A percentile compares a stretch with the other conserved stretches of the same genome.
Evolutionary conservation across 108 stramenopile genomes (phyloP).

Genomic region (Cyclostephanos tholiformis): DNA sequence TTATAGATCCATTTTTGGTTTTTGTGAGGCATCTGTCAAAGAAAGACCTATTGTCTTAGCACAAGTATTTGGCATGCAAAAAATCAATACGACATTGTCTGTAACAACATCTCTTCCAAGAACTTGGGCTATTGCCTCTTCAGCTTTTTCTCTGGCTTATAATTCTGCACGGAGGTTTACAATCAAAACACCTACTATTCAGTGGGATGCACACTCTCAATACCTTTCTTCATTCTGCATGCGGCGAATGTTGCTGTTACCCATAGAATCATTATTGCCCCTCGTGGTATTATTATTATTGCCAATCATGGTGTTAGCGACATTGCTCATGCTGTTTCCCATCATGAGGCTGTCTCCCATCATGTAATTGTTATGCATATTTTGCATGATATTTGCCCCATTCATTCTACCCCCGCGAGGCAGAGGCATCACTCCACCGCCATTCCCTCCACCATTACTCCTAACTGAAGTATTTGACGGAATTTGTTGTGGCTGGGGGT

Average conservation of each 20-base stretch:
- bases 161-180: too few relatives aligned
- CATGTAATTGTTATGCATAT: neutral
- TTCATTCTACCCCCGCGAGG: slow-evolving; percentile 10
- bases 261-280: too few relatives aligned
- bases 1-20: too few relatives aligned
- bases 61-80: too few relatives aligned
- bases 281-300: too few relatives aligned
- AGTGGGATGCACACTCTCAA: neutral
- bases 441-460: neutral
- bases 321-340: neutral
- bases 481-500: slow-evolving; percentile 10
- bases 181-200: too few relatives aligned
- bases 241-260: neutral
- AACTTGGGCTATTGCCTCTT: too few relatives aligned
- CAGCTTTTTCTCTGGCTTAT: too few relatives aligned
- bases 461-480: neutral
- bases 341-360: slow-evolving; percentile 19
- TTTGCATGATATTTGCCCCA: neutral
- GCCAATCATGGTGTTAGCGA: neutral
- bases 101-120: too few relatives aligned
- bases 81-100: too few relatives aligned
- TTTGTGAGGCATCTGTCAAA: too few relatives aligned
- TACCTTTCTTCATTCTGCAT: neutral
- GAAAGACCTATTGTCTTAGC: too few relatives aligned
- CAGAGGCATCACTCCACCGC: neutral